Conservation (phyloP, 495 filamentous ascomycete species). For the Oidiodendron maius region DNA sequence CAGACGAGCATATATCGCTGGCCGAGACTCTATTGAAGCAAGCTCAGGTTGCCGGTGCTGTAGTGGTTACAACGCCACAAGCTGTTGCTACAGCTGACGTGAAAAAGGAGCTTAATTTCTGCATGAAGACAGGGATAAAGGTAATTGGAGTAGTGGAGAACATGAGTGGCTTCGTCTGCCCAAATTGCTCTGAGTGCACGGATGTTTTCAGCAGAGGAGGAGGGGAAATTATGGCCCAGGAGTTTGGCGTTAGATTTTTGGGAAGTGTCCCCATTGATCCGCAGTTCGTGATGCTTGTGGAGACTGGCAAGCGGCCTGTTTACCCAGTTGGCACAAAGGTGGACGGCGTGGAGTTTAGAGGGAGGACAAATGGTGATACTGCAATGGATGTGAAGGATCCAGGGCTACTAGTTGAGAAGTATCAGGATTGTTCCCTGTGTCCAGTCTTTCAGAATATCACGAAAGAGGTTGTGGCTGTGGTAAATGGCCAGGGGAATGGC, state of each 20-base stretch:
- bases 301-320: conserved; percentile 41
- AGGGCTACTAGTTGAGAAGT: conserved; percentile 67
- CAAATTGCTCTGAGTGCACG: conserved; percentile 88
- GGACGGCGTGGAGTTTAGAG: conserved; percentile 38
- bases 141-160: conserved; percentile 93
- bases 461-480: conserved; percentile 40
- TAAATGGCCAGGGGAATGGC: conserved; percentile 26
- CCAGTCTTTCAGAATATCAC: conserved; percentile 68
- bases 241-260: conserved; percentile 78
- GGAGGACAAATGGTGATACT: conserved; percentile 8
- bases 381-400: conserved; percentile 37
- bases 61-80: conserved; percentile 94
- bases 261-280: conserved; percentile 88
- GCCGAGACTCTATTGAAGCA: conserved; percentile 72
- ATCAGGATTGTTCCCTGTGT: conserved; percentile 69
- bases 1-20: conserved; percentile 94
- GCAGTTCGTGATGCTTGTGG: conserved; percentile 48
- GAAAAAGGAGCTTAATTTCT: conserved; percentile 95
- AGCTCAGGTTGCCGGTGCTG: conserved; percentile 69
- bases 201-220: conserved; percentile 89
- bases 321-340: conserved; percentile 45
- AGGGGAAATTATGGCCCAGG: conserved; percentile 80
- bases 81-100: conserved; percentile 91
- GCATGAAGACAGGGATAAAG: conserved; percentile 73
- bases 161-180: conserved; percentile 96